Conservation (phyloP, 1,139 yeast species). For the Dujonia santamariae region DNA sequence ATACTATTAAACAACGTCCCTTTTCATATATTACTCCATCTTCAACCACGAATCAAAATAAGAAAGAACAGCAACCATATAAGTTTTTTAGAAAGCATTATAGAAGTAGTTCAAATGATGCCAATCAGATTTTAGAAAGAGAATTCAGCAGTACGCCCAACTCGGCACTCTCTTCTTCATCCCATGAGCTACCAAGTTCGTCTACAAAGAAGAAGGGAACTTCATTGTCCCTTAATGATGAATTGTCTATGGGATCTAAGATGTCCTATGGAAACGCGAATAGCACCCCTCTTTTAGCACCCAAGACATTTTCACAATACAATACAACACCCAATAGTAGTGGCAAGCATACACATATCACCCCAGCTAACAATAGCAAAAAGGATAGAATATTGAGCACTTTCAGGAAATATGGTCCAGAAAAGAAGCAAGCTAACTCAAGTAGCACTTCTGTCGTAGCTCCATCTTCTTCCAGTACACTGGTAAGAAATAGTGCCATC, state of each 20-base stretch:
- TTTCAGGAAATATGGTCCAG: slow-evolving; percentile 41
- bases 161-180: slow-evolving; percentile 4
- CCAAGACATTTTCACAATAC: too few species aligned
- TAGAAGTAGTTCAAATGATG: slow-evolving; percentile 55
- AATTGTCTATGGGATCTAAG: too few species aligned
- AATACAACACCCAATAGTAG: too few species aligned
- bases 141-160: slow-evolving; percentile 6
- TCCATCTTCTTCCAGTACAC: slow-evolving; percentile 11
- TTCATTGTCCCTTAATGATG: slow-evolving; percentile 9
- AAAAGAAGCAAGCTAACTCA: too few species aligned
- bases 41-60: slow-evolving; percentile 17
- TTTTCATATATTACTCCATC: slow-evolving; percentile 51
- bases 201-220: slow-evolving; percentile 4
- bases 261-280: too few species aligned
- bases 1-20: slow-evolving; percentile 39
- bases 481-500: neutral
- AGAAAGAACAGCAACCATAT: slow-evolving; percentile 32
- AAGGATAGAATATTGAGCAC: slow-evolving; percentile 43
- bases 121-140: slow-evolving; percentile 21
- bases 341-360: too few species aligned
- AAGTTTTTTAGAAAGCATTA: slow-evolving; percentile 59
- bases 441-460: slow-evolving; percentile 33
- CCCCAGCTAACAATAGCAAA: slow-evolving; percentile 8
- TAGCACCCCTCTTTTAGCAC: too few species aligned
- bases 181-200: slow-evolving; percentile 6